Evolutionary conservation across 768 basidiomycete genomes (phyloP).

Genomic region (Mycena albidolilacea): DNA sequence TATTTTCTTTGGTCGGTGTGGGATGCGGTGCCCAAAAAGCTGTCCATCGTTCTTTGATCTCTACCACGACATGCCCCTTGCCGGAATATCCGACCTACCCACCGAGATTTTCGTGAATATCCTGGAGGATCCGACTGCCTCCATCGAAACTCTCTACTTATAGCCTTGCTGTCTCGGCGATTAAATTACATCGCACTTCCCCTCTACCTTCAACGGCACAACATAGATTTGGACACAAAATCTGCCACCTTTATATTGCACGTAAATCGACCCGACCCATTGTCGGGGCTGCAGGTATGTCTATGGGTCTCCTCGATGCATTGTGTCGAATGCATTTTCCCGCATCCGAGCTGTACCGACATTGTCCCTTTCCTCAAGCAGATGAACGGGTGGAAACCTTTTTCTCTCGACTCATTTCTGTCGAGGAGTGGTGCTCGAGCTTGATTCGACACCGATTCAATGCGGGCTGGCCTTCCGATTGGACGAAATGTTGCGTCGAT

Average conservation of each 20-base stretch:
- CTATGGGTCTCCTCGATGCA: not conserved
- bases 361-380: conserved; percentile 1
- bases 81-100: conserved; percentile 6
- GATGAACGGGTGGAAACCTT: not conserved
- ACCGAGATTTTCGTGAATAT: not conserved
- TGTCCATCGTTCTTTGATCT: no score
- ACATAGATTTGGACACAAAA: not conserved
- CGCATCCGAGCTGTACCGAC: no score
- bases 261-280: not conserved
- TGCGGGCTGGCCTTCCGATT: not conserved
- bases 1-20: no score
- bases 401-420: conserved; percentile 10
- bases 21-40: no score
- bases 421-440: not conserved
- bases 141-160: not conserved
- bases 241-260: not conserved
- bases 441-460: not conserved
- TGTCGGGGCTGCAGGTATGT: not conserved
- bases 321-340: not conserved
- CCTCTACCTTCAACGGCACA: conserved; percentile 8
- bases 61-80: no score
- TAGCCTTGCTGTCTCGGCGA: conserved; percentile 8
- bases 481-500: not conserved
- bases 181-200: conserved; percentile 6
- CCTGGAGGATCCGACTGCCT: not conserved